Evolutionary conservation across 176 grass and related monocot species (phyloP).

Genomic region (Phoenix dactylifera): DNA sequence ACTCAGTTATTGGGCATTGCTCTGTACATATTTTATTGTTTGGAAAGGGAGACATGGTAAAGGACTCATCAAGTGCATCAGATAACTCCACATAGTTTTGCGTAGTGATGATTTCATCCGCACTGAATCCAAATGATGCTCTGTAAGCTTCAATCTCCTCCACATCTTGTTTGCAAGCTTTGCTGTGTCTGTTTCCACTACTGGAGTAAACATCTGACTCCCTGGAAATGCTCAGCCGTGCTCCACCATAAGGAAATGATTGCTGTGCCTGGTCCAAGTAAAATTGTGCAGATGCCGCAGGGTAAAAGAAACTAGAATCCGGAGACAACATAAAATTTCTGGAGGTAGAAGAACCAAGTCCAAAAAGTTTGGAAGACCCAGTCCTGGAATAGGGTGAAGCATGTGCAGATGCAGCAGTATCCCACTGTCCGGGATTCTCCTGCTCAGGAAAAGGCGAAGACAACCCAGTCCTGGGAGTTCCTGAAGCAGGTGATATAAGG

Average conservation of each 20-base stretch:
- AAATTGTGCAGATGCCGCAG: slow-evolving; percentile 69
- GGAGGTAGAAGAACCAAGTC: slow-evolving; percentile 47
- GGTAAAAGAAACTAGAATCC: slow-evolving; percentile 63
- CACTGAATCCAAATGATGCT: slow-evolving; percentile 99
- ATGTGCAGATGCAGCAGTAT: slow-evolving; percentile 42
- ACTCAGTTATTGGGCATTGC: slow-evolving; percentile 27
- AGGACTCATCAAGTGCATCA: slow-evolving; percentile 68
- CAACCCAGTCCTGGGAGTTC: slow-evolving; percentile 13
- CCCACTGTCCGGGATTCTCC: slow-evolving; percentile 10
- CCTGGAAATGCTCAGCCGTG: slow-evolving; percentile 75
- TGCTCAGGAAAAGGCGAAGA: slow-evolving; percentile 11
- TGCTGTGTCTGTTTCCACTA: slow-evolving; percentile 31
- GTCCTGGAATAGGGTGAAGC: slow-evolving; percentile 67
- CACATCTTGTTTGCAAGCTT: slow-evolving; percentile 59
- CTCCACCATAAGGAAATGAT: slow-evolving; percentile 50
- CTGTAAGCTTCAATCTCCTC: slow-evolving; percentile 96
- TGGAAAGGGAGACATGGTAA: slow-evolving; percentile 84
- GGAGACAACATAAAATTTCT: slow-evolving; percentile 57
- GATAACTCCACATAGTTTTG: slow-evolving; percentile 63
- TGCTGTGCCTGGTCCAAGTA: slow-evolving; percentile 93
- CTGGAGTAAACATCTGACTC: slow-evolving; percentile 30
- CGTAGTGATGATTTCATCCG: slow-evolving; percentile 75
- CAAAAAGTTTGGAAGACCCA: slow-evolving; percentile 65
- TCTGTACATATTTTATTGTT: slow-evolving; percentile 38
- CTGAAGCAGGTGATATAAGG: slow-evolving; percentile 18